Evolutionary conservation across 176 grass and related monocot genomes (phyloP).

Genomic region (Dendrocalamus sinicus): DNA sequence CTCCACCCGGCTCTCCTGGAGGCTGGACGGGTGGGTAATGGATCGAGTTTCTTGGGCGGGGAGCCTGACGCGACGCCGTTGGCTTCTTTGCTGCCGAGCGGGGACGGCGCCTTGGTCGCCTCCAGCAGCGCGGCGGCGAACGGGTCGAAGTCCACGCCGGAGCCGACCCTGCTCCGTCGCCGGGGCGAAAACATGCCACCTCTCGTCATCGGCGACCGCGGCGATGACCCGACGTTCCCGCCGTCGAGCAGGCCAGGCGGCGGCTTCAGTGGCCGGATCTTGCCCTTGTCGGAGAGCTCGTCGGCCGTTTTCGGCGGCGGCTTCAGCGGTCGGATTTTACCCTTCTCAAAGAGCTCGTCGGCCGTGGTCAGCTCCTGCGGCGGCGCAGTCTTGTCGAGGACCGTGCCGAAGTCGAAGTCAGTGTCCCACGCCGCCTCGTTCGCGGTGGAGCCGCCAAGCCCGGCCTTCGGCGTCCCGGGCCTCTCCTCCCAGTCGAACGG

Average conservation of each 20-base stretch:
- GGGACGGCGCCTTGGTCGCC: constrained; percentile 69
- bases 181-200: constrained; percentile 53
- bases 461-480: constrained; percentile 80
- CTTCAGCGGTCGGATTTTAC: constrained; percentile 67
- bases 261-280: constrained; percentile 73
- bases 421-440: constrained; percentile 40
- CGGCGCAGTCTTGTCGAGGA: constrained; percentile 39
- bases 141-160: constrained; percentile 79
- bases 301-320: constrained; percentile 39
- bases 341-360: constrained; percentile 69
- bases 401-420: constrained; percentile 74
- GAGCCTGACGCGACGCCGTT: constrained; percentile 4
- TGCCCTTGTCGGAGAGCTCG: constrained; percentile 64
- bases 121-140: constrained; percentile 77
- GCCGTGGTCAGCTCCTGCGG: constrained; percentile 53
- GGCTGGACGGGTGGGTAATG: not conserved
- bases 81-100: constrained; percentile 45
- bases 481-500: constrained; percentile 91
- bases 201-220: constrained; percentile 55
- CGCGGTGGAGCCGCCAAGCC: constrained; percentile 10
- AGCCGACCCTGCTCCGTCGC: constrained; percentile 49
- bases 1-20: constrained; percentile 60
- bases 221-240: constrained; percentile 55
- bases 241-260: constrained; percentile 74
- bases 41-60: constrained; percentile 17